phyloP scores from a whole-genome alignment of 139 green algal species.

The Chlamydomonas schloesseri region DNA sequence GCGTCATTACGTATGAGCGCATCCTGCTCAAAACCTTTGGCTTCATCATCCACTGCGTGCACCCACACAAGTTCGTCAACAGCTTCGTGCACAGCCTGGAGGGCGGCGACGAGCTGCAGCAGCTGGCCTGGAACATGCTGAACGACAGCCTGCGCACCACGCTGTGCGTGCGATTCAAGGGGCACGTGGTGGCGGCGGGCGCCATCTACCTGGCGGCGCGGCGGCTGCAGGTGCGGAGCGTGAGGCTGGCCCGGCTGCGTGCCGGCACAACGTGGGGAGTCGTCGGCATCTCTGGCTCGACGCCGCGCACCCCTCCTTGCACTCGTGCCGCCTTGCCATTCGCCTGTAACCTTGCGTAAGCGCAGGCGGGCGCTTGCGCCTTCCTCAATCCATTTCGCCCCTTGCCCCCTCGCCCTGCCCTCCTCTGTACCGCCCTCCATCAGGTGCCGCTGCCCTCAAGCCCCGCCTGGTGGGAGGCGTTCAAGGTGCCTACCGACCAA shows the following conservation, averaged over 20 bases:
- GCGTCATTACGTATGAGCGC: slow-evolving; percentile 80
- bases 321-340: no score
- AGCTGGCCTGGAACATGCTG: slow-evolving; percentile 89
- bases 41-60: slow-evolving; percentile 87
- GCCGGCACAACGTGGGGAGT: not conserved
- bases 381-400: no score
- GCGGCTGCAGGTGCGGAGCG: slow-evolving; percentile 66
- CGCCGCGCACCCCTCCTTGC: no score
- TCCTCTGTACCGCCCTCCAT: no score
- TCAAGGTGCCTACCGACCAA: slow-evolving; percentile 71
- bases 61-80: slow-evolving; percentile 94
- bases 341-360: no score
- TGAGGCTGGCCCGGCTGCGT: no score
- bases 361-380: no score
- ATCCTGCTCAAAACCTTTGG: slow-evolving; percentile 85
- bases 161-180: slow-evolving; percentile 90
- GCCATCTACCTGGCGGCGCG: slow-evolving; percentile 89
- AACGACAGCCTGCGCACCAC: slow-evolving; percentile 94
- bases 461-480: slow-evolving; percentile 86
- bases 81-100: slow-evolving; percentile 80
- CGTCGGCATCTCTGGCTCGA: no score
- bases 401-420: no score
- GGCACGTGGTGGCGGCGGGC: slow-evolving; percentile 87
- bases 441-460: slow-evolving; percentile 79
- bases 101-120: slow-evolving; percentile 48